phyloP scores from a whole-genome alignment of 73 alveolate genomes.

The Paramecium sonneborni region DNA sequence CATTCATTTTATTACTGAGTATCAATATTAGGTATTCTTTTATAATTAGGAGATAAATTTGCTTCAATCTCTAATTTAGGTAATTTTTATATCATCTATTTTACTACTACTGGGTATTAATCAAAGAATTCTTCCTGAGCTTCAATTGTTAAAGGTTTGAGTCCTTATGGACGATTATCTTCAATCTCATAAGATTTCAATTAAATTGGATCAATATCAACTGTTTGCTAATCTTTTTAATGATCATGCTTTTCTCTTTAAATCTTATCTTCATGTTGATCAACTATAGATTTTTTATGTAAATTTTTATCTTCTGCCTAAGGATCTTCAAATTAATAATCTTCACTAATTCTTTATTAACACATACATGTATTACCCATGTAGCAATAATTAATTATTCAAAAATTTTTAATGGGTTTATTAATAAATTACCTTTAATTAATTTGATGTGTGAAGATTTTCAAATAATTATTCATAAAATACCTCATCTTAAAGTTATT shows the following conservation, averaged over 20 bases:
- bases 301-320: neutral
- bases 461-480: too few relatives aligned
- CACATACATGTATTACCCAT: neutral
- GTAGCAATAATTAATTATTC: too few relatives aligned
- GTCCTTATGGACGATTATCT: neutral
- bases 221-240: neutral
- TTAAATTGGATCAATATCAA: conserved; percentile 29
- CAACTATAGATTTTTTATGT: neutral
- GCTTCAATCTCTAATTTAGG: neutral
- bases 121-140: neutral
- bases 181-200: conserved; percentile 1
- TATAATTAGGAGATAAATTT: neutral
- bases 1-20: neutral
- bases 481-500: too few relatives aligned
- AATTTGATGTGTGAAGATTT: too few relatives aligned
- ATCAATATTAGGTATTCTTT: neutral
- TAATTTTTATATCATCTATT: neutral
- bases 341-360: neutral
- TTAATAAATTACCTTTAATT: too few relatives aligned
- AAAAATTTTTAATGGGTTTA: too few relatives aligned
- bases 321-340: neutral
- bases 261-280: neutral
- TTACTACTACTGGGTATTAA: neutral
- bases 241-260: neutral
- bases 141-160: neutral